Percentiles rank a stretch among this genome's conserved stretches.
Evolutionary conservation across 2,329 filamentous ascomycete species (phyloP).

Genomic region (Trichoderma sp.): DNA sequence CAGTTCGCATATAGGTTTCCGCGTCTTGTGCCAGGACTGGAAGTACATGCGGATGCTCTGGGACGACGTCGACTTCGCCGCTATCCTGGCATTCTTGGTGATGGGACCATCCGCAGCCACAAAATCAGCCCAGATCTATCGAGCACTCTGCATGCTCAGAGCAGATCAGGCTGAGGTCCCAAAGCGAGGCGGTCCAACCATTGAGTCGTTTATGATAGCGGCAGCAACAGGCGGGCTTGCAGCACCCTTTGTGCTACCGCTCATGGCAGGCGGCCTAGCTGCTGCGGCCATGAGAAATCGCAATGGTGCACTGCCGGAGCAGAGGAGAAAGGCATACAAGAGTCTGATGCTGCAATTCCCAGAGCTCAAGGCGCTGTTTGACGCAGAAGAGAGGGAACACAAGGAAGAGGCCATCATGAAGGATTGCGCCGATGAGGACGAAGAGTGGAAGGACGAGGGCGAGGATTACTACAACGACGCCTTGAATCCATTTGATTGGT

Average conservation of each 20-base stretch:
- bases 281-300: conserved; percentile 1
- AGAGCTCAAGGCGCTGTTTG: conserved; percentile 5
- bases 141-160: background rate
- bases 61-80: conserved; percentile 21
- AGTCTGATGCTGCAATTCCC: background rate
- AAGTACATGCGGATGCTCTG: conserved; percentile 11
- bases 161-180: background rate
- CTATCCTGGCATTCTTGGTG: conserved; percentile 4
- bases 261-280: conserved; percentile 1
- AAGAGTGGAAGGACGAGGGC: conserved; percentile 9
- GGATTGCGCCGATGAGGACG: background rate
- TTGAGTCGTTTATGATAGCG: background rate
- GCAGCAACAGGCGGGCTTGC: conserved; percentile 8
- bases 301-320: background rate
- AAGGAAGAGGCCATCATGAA: background rate
- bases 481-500: conserved; percentile 10
- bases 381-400: background rate
- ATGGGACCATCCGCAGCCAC: background rate
- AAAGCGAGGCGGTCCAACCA: background rate
- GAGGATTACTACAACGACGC: conserved; percentile 4
- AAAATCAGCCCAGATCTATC: conserved; percentile 4
- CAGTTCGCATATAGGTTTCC: background rate
- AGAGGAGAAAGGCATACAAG: conserved; percentile 10
- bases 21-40: background rate
- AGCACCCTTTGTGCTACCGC: background rate